Conservation (phyloP, 2,329 filamentous ascomycete species). For the Colletotrichum sp. region DNA sequence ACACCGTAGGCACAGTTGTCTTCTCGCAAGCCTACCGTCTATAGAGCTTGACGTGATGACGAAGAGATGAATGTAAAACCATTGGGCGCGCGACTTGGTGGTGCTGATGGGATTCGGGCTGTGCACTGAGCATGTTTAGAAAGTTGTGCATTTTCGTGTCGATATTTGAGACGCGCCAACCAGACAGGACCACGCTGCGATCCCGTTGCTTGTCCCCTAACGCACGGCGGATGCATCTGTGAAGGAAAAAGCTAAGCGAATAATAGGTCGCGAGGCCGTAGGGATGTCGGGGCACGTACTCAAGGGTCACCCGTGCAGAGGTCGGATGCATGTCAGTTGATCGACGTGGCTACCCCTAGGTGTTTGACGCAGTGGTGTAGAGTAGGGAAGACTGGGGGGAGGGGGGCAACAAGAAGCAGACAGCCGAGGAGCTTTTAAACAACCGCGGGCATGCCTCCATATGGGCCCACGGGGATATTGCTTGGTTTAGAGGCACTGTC, state of each 20-base stretch:
- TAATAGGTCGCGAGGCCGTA: neutral
- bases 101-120: neutral
- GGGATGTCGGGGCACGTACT: neutral
- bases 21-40: neutral
- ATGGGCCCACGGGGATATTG: neutral
- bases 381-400: neutral
- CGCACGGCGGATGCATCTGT: neutral
- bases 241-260: neutral
- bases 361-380: conserved; percentile 2
- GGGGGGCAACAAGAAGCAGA: neutral
- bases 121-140: neutral
- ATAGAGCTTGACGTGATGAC: neutral
- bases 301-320: neutral
- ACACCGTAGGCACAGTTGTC: neutral
- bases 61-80: neutral
- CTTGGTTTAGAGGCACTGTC: neutral
- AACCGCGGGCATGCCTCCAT: conserved; percentile 1
- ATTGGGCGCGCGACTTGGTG: neutral
- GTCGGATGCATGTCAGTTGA: neutral
- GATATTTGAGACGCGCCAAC: conserved; percentile 10
- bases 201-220: neutral
- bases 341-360: conserved; percentile 4
- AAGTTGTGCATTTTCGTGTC: neutral
- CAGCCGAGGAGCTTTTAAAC: neutral
- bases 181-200: neutral